Base-by-base conservation (phyloP, 202 grass and related monocot genomes). In the Bolboschoenoplectus hybrid region DNA sequence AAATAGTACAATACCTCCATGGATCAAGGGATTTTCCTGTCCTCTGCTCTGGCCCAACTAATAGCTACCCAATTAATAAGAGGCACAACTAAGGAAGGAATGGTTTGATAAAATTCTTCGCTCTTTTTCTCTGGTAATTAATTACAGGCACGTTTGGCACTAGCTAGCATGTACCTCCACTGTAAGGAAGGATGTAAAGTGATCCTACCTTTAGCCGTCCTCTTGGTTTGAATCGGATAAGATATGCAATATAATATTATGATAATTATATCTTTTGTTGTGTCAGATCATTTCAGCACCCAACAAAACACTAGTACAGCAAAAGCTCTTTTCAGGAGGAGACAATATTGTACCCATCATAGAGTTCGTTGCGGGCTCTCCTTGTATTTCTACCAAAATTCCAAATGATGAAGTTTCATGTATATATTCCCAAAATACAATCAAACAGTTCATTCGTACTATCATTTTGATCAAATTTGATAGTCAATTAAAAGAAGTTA, bases 11-110 rank as follows among this genome's bases (percentile, higher is more conserved):
- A 16, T 7, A 55, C 13, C 7, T 55, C 17, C 74, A 39, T 78
- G 72, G 72, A 75, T 75, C 26, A 75, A 75, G 72, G 46, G 72
- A 75, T 75, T 75, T 34, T 74, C 19, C 71, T 74, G 71, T 74
- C 57, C 57, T 16, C 7, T 1, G 17, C 19, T 46, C 20, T 71
- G 67, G 41, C 40, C 67, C 16, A 63, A 20, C 57, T 61, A n/a
- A 61, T 61, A 61, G 19, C 57, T 61, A 61, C 57, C 57, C 19
- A 61, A 61, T 51, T 51, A 9, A 51, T 61, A 61, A n/a, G 16
- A 61, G 57, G 16, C 26, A 26, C 26, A 26, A 26, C 26, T 26
- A 26, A 26, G 26, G 26, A 26, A 26, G 26, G 26, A 26, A 26
- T 26, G 26, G 26, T 26, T 26, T 26, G 26, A 26, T 26, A 26